Base-by-base conservation (phyloP, 495 filamentous ascomycete genomes). In the Bathelium albidoporum region DNA sequence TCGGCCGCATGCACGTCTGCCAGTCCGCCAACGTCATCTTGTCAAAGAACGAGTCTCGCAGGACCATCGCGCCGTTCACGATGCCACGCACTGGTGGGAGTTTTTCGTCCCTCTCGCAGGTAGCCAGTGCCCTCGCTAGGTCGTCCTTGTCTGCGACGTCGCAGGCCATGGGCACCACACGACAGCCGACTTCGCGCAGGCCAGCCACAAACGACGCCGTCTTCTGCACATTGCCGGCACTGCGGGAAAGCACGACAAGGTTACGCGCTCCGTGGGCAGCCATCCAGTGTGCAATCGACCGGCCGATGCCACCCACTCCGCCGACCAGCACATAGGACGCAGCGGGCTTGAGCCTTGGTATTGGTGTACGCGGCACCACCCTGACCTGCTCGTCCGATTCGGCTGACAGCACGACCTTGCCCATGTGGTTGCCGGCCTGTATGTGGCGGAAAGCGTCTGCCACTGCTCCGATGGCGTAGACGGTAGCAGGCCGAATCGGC, bases 331-430 rank as follows among this genome's bases (percentile, higher is more conserved):
- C 34, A 39, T 39, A 39, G 34, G 34, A 5, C 14, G 34, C 34
- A 14, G 5, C 34, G 34, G 5, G 5, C 34, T 39, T 39, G 34
- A 39, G 14, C 14, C 34, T n/a, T n/a, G n/a, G n/a, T n/a, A n/a
- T n/a, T n/a, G n/a, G n/a, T n/a, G n/a, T n/a, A n/a, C n/a, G n/a
- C n/a, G n/a, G n/a, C n/a, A n/a, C n/a, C 49, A 60, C 52, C 16
- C n/a, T 22, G 18, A 69, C 67, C 5, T 59, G 24, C 20, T 59
- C 58, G 29, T 74, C 62, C 10, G 63, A 62, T 20, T 67, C 62
- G 0, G 75, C 73, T 24, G 77, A 72, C 18, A 89, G 70, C 14
- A 87, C 79, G 11, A 84, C 66, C 69, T 88, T 88, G 1, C 86
- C 85, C 16, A 78, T 70, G 3, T 79, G 70, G 36, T 79, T 81